These are phyloP conservation scores for Amanita exitialis DNA, from an alignment of 768 basidiomycete species.

Conservation along the genomic window DNA sequence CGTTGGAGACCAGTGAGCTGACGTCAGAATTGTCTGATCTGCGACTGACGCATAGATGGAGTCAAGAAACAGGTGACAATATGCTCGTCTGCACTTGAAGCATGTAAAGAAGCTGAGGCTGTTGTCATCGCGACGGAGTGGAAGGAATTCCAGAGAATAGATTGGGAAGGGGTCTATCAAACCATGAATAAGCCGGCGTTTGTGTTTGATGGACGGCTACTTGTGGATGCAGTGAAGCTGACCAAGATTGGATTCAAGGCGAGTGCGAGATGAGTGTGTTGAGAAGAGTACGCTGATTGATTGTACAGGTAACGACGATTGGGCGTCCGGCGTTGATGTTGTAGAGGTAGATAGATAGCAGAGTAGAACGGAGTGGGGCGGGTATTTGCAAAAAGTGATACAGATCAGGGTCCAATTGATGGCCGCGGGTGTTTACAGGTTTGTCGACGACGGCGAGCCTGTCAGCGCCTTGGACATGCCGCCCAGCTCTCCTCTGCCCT, in stretches of 20 bases:
- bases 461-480: constrained; percentile 8
- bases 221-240: constrained; percentile 75
- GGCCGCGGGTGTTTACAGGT: not conserved
- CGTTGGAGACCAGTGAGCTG: constrained; percentile 61
- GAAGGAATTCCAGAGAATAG: constrained; percentile 91
- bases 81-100: constrained; percentile 68
- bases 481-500: constrained; percentile 24
- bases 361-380: not conserved
- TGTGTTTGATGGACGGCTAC: constrained; percentile 86
- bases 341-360: not conserved
- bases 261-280: constrained; percentile 5
- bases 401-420: not conserved
- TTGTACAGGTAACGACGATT: constrained; percentile 6
- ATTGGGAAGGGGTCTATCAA: constrained; percentile 81
- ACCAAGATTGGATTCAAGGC: constrained; percentile 88
- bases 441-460: too few relatives aligned
- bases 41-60: constrained; percentile 14
- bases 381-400: not conserved
- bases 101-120: constrained; percentile 83
- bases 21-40: not conserved
- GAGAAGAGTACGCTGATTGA: not conserved
- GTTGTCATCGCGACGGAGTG: constrained; percentile 96
- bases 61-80: constrained; percentile 89
- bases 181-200: constrained; percentile 98
- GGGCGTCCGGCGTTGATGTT: not conserved